A percentile compares a stretch with the other conserved stretches of the same genome.
Evolutionary conservation across 768 basidiomycete genomes (phyloP).

Genomic region (Dacryopinax spathularia): DNA sequence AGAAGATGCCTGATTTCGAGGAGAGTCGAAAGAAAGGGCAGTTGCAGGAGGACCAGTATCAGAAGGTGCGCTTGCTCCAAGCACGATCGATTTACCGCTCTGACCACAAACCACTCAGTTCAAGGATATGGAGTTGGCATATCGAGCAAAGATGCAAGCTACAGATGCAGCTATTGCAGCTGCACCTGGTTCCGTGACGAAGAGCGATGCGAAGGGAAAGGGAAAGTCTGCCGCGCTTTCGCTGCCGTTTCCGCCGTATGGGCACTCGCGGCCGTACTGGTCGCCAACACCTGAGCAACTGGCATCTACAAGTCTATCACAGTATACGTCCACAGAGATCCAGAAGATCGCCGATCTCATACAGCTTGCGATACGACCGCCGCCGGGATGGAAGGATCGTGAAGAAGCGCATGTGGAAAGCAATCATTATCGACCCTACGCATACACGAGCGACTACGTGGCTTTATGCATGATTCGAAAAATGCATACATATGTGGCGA

Average conservation of each 20-base stretch:
- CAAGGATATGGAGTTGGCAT: background rate
- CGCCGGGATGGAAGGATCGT: background rate
- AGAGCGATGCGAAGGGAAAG: background rate
- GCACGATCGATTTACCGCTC: background rate
- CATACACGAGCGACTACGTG: slow-evolving; percentile 1
- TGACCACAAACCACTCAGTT: background rate
- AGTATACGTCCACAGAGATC: background rate
- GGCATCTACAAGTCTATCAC: background rate
- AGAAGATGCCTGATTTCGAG: background rate
- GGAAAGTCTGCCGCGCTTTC: background rate
- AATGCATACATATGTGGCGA: background rate
- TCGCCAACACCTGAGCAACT: background rate
- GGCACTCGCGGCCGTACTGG: background rate
- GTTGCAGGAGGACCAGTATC: slow-evolving; percentile 3
- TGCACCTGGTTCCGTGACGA: background rate
- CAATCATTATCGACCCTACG: background rate
- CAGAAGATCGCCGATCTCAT: background rate
- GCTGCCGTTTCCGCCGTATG: background rate
- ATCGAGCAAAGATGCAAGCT: slow-evolving; percentile 3
- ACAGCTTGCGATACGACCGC: background rate
- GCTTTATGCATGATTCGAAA: background rate
- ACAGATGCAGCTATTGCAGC: background rate
- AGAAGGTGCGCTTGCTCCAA: background rate
- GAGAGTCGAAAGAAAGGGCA: background rate
- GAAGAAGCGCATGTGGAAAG: background rate